Evolutionary conservation across 2,329 filamentous ascomycete species (phyloP).

Genomic region (Trichoderma asperellum): DNA sequence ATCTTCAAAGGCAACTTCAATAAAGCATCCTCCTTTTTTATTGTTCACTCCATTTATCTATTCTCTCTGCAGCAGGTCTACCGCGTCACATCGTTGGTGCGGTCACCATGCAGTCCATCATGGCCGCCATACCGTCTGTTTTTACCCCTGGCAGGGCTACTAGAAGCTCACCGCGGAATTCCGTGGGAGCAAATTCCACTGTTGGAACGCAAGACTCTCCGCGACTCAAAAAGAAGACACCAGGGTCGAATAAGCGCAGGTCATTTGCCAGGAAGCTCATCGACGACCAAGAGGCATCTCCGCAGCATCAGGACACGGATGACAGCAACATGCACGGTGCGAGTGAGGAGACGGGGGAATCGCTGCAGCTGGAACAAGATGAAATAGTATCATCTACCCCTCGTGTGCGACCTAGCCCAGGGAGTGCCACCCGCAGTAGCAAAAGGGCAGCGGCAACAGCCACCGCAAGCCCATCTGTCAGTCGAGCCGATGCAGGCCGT

Average conservation of each 20-base stretch:
- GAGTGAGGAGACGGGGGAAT: background rate
- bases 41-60: background rate
- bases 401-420: background rate
- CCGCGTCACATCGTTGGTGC: background rate
- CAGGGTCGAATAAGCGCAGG: background rate
- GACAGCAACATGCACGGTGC: background rate
- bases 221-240: slow-evolving; percentile 8
- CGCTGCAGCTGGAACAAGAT: slow-evolving; percentile 9
- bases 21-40: background rate
- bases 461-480: background rate
- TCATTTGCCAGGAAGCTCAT: slow-evolving; percentile 4
- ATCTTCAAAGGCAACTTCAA: background rate
- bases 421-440: background rate
- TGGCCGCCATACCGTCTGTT: slow-evolving; percentile 13
- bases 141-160: slow-evolving; percentile 2
- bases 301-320: background rate
- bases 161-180: background rate
- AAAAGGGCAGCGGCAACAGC: background rate
- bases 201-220: background rate
- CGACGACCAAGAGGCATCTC: background rate
- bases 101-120: slow-evolving; percentile 21
- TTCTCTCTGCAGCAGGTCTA: background rate
- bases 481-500: background rate
- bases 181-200: background rate
- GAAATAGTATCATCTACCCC: slow-evolving; percentile 14